Evolutionary conservation across 352 stramenopile species (phyloP), one percentile per base, ranked within the genome.

Genomic region (Pythium aquatile): DNA sequence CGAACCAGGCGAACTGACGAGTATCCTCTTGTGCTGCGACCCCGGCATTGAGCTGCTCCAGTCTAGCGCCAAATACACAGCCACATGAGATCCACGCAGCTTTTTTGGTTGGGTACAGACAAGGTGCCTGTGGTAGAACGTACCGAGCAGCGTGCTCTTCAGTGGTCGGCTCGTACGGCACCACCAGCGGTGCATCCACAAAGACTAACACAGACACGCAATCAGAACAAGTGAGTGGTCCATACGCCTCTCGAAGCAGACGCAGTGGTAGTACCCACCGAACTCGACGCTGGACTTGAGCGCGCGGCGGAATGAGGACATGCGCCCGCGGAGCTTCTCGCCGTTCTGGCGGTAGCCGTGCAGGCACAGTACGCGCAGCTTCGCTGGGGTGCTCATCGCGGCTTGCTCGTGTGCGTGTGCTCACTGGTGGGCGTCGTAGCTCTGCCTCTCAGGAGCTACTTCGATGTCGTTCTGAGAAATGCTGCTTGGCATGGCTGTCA

Each of bases 221-320:
- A 24, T 44, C 30, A 60, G 35, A 3, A 42, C 35, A 42, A 35
- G 10, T 42, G 35, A 42, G 35, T 16, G 32, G 35, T 42, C 7
- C 35, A 42, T 42, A 17, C 35, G 35, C 35, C 10, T 17, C 20
- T 24, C 20, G 20, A 24, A 24, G 20, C 20, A 24, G 20, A 24
- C 20, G 20, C 20, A 24, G 20, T 24, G 20, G 20, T 24, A 24
- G 8, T 2, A 58, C 83, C 29, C 54, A 95, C 87, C 85, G 51
- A 96, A 94, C 58, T 96, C 85, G 17, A 91, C 74, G 30, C 67
- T 90, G 24, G 77, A 88, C 66, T 91, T 93, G 63, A 94, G 90
- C 42, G 78, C 70, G 20, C 87, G 76, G 7, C 83, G 79, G 55
- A 88, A 86, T 11, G 81, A 82, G 6, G 83, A 80, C 20, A 95